phyloP scores from a whole-genome alignment of 257 asterid genomes.

The Nicotiana benthamiana region DNA sequence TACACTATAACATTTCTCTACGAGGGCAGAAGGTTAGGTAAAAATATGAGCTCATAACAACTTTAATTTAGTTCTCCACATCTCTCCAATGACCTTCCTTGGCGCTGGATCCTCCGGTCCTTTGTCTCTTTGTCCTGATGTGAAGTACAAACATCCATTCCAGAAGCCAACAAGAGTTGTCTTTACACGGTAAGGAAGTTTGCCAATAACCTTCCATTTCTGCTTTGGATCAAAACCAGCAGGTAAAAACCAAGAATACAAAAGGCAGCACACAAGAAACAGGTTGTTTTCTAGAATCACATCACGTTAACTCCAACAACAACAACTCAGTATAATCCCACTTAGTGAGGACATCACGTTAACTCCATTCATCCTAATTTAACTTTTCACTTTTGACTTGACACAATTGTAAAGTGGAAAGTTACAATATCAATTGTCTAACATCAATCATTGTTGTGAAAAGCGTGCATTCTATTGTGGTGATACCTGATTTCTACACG shows the following conservation, averaged over 20 bases:
- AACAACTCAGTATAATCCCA: too few species aligned
- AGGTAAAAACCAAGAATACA: constrained; percentile 4
- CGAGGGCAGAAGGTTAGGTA: neutral
- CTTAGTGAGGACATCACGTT: too few species aligned
- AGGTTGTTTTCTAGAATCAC: neutral
- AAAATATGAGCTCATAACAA: constrained; percentile 27
- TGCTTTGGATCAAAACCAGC: constrained; percentile 24
- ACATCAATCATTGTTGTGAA: neutral
- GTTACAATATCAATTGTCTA: neutral
- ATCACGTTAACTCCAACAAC: neutral
- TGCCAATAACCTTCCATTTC: constrained; percentile 86
- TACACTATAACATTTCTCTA: neutral
- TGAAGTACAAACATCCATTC: constrained; percentile 85
- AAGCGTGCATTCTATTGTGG: neutral
- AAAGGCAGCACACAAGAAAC: neutral
- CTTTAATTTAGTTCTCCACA: constrained; percentile 78
- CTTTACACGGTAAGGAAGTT: constrained; percentile 87
- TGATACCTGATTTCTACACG: neutral
- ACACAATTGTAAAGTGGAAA: neutral
- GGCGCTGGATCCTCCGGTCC: constrained; percentile 84
- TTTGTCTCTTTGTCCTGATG: constrained; percentile 90
- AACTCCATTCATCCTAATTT: neutral
- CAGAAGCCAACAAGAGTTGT: constrained; percentile 89
- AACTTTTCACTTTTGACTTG: neutral
- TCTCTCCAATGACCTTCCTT: constrained; percentile 74